These are phyloP conservation scores for Saccharomyces hybrid DNA, from an alignment of 1,139 yeast genomes.

Conservation along the genomic window DNA sequence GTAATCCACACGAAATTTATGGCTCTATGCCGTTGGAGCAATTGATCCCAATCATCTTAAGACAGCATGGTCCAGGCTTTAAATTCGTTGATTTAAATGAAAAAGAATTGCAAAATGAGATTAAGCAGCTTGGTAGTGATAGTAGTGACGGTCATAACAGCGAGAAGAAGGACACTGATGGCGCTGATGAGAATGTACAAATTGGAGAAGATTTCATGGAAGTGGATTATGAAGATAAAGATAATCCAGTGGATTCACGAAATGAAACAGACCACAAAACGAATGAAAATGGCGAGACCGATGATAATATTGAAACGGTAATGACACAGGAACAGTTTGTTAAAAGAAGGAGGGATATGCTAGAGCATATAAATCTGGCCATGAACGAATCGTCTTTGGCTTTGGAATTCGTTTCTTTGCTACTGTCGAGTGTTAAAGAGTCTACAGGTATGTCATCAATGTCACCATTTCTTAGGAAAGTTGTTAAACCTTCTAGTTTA, in stretches of 20 bases:
- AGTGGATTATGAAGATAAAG: slow-evolving; percentile 2
- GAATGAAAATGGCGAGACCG: slow-evolving; percentile 6
- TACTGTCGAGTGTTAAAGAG: slow-evolving; percentile 77
- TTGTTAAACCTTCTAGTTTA: slow-evolving; percentile 73
- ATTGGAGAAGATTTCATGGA: slow-evolving; percentile 3
- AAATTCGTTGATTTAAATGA: slow-evolving; percentile 44
- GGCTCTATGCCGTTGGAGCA: slow-evolving; percentile 29
- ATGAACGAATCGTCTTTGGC: slow-evolving; percentile 84
- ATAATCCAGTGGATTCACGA: slow-evolving; percentile 8
- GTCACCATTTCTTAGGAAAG: slow-evolving; percentile 77
- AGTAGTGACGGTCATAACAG: slow-evolving; percentile 6
- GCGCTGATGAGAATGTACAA: slow-evolving; percentile 15
- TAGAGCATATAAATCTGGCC: slow-evolving; percentile 55
- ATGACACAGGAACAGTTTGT: slow-evolving; percentile 45
- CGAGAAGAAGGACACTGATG: slow-evolving; percentile 13
- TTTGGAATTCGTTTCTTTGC: slow-evolving; percentile 75
- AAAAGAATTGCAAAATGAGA: slow-evolving; percentile 43
- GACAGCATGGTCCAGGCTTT: slow-evolving; percentile 25
- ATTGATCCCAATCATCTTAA: slow-evolving; percentile 28
- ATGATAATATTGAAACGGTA: slow-evolving; percentile 10
- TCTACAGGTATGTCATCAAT: slow-evolving; percentile 80
- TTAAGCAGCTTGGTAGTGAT: slow-evolving; percentile 16
- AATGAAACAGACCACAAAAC: slow-evolving; percentile 10
- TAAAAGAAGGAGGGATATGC: slow-evolving; percentile 49
- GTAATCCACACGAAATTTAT: slow-evolving; percentile 29